phyloP scores from a whole-genome alignment of 495 filamentous ascomycete species.

The Margaritispora aquatica region DNA sequence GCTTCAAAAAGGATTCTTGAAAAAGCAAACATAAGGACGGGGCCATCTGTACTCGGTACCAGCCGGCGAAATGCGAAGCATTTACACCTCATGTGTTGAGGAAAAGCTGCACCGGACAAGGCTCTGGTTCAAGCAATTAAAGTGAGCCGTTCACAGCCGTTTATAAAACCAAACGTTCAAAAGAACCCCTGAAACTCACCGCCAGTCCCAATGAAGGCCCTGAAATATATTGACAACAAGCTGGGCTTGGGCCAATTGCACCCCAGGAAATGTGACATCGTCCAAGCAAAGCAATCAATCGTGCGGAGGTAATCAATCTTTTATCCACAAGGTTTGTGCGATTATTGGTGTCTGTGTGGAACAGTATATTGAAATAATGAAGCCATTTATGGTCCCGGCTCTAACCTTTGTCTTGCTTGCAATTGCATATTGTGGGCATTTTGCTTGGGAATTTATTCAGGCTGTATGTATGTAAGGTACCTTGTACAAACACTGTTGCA shows the following conservation, averaged over 20 bases:
- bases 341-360: constrained; percentile 16
- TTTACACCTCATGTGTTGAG: not conserved
- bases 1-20: too few relatives aligned
- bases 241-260: not conserved
- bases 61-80: not conserved
- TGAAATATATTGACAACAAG: not conserved
- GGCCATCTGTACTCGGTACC: not conserved
- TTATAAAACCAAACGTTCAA: constrained; percentile 6
- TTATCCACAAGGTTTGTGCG: not conserved
- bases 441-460: not conserved
- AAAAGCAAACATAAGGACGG: not conserved
- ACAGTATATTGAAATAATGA: too few relatives aligned
- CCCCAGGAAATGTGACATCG: not conserved
- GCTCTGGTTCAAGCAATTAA: not conserved
- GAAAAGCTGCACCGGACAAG: not conserved
- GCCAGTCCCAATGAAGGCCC: constrained; percentile 6
- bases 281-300: too few relatives aligned
- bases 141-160: constrained; percentile 19
- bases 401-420: not conserved
- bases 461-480: not conserved
- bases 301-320: too few relatives aligned
- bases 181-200: constrained; percentile 23
- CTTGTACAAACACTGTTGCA: constrained; percentile 11
- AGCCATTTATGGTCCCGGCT: too few relatives aligned
- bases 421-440: not conserved